Base-by-base conservation (phyloP, 306 rosid species). In the Corylus americana region DNA sequence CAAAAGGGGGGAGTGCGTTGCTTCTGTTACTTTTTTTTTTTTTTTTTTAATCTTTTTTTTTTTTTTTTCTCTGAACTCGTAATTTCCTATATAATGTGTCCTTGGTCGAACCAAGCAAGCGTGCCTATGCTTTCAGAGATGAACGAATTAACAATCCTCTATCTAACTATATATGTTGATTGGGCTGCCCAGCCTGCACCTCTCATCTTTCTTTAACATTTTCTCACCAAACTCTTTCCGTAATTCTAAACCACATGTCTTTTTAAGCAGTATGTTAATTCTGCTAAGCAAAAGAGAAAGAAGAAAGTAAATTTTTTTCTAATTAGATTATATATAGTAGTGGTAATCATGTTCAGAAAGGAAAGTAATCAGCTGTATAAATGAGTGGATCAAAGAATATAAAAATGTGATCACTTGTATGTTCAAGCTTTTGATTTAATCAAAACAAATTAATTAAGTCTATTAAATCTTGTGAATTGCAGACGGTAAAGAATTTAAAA, bases 71-170 rank as follows among this genome's bases (percentile, higher is more conserved):
- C 16, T 50, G 27, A 80, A 63, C 42, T 88, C 84, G 50, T 82
- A 82, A 68, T 54, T 75, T 73, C 75, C 83, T 82, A 84, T 77
- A 78, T 80, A 11, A 78, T 73, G n/a, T 73, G 83, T 85, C 83
- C 80, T 86, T 77, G 83, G 79, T 83, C 61, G 79, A 86, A 83
- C 78, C 81, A 75, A 70, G 86, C 78, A 88, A 81, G 94, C 94
- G 94, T 88, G 91, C 88, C 88, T 85, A 5, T 73, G 53, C 74
- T 79, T 82, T 12, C 73, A 64, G 74, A 50, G 16, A 63, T 47
- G 80, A 27, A 59, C 78, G 50, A 62, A 80, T 73, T 73, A 66
- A 81, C 77, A 61, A 64, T 39, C 61, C 45, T 8, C 45, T 42
- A 70, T 39, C 49, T 9, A 68, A 57, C 73, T 31, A n/a, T 45